phyloP scores from a whole-genome alignment of 2,329 filamentous ascomycete species.

The Colletotrichum magnum region DNA sequence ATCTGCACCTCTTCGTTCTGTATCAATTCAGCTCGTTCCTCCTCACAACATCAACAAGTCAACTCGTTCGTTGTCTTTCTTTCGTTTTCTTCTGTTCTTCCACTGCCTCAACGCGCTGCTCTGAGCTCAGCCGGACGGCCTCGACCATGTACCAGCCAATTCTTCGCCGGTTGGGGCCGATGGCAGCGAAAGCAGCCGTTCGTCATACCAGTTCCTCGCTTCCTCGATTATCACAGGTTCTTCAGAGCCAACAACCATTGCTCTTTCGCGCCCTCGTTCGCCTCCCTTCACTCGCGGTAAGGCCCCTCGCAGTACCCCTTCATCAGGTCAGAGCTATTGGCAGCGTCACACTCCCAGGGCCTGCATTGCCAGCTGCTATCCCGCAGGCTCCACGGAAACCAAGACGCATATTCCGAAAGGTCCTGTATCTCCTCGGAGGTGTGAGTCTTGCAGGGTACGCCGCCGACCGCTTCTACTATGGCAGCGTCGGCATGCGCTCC shows the following conservation, averaged over 20 bases:
- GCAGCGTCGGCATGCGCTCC: conserved; percentile 33
- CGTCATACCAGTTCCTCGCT: background rate
- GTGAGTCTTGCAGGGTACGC: conserved; percentile 5
- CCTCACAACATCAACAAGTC: no score
- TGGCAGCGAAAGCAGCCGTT: background rate
- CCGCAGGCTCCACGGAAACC: background rate
- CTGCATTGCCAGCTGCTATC: background rate
- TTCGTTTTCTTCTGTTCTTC: background rate
- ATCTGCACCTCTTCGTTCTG: background rate
- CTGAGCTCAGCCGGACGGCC: background rate
- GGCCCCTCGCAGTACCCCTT: background rate
- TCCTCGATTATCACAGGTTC: background rate
- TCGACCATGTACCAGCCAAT: conserved; percentile 25
- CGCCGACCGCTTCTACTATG: conserved; percentile 40
- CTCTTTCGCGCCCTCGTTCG: background rate
- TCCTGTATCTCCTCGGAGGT: conserved; percentile 15
- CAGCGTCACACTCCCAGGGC: background rate
- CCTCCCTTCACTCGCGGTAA: background rate
- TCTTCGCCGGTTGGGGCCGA: conserved; percentile 17
- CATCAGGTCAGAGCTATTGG: conserved; percentile 5
- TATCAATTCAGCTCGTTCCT: no score
- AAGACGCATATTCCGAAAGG: conserved; percentile 6
- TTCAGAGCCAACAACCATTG: background rate
- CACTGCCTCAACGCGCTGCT: background rate
- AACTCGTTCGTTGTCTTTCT: background rate